phyloP scores from a whole-genome alignment of 441 rosid species.

The Biscutella auriculata region DNA sequence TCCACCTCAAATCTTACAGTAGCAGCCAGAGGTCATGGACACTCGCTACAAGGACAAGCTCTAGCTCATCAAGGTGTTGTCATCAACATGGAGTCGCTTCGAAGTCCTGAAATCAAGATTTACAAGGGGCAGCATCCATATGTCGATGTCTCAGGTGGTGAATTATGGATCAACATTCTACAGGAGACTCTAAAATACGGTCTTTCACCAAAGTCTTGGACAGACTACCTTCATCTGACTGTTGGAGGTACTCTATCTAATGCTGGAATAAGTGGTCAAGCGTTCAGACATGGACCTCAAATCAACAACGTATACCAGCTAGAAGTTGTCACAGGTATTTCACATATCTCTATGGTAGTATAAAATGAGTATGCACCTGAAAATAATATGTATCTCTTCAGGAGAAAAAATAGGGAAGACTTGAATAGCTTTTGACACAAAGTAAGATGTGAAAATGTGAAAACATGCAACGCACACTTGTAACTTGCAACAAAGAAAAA shows the following conservation, averaged over 20 bases:
- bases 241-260: constrained; percentile 89
- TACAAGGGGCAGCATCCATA: constrained; percentile 36
- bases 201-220: constrained; percentile 85
- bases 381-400: not conserved
- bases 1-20: constrained; percentile 49
- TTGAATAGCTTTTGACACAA: not conserved
- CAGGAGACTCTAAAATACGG: constrained; percentile 66
- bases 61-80: constrained; percentile 69
- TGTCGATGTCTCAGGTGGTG: constrained; percentile 85
- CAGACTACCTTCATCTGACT: constrained; percentile 85
- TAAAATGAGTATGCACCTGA: not conserved
- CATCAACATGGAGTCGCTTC: constrained; percentile 69
- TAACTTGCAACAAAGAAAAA: not conserved
- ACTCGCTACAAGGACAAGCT: constrained; percentile 87
- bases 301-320: constrained; percentile 65
- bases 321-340: constrained; percentile 76
- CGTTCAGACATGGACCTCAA: constrained; percentile 81
- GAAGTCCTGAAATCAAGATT: constrained; percentile 29
- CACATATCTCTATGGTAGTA: constrained; percentile 5
- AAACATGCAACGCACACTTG: constrained; percentile 22
- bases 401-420: not conserved
- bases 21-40: constrained; percentile 89
- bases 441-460: constrained; percentile 2
- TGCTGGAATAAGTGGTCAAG: constrained; percentile 89
- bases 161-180: constrained; percentile 73